Percentiles rank a stretch among this genome's conserved stretches.
These are phyloP conservation scores for Strigomonas culicis DNA, from an alignment of 208 protist species.

Conservation along the genomic window DNA sequence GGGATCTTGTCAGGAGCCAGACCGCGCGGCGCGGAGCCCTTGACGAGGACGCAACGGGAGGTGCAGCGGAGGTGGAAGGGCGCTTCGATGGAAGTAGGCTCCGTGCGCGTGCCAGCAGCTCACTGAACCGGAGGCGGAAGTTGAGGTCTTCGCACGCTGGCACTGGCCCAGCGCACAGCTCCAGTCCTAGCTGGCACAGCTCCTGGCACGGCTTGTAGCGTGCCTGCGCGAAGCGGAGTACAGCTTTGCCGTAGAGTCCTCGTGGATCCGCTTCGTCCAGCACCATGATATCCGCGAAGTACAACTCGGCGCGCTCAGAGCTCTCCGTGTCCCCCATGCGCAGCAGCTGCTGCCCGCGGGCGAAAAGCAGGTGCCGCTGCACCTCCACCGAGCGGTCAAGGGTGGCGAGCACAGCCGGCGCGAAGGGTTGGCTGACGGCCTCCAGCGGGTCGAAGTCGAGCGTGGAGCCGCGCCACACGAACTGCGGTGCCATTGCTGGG, in stretches of 20 bases:
- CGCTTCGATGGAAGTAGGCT: too few relatives aligned
- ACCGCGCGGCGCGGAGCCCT: too few relatives aligned
- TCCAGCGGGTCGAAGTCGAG: neutral
- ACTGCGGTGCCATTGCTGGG: neutral
- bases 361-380: neutral
- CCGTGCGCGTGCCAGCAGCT: constrained; percentile 68
- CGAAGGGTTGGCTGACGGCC: too few relatives aligned
- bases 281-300: neutral
- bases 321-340: neutral
- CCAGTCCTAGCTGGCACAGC: neutral
- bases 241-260: constrained; percentile 4
- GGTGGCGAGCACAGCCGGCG: too few relatives aligned
- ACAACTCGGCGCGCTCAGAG: neutral
- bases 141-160: constrained; percentile 12
- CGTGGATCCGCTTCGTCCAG: neutral
- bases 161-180: neutral
- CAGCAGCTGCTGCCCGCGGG: neutral
- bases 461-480: neutral
- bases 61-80: too few relatives aligned
- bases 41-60: too few relatives aligned
- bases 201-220: neutral
- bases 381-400: too few relatives aligned
- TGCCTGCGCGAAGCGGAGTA: neutral
- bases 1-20: too few relatives aligned
- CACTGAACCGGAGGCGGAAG: constrained; percentile 85